Percentiles rank a stretch among this genome's conserved stretches.
These are phyloP conservation scores for Tylopilus rubrobrunneus DNA, from an alignment of 768 basidiomycete genomes.

Conservation along the genomic window DNA sequence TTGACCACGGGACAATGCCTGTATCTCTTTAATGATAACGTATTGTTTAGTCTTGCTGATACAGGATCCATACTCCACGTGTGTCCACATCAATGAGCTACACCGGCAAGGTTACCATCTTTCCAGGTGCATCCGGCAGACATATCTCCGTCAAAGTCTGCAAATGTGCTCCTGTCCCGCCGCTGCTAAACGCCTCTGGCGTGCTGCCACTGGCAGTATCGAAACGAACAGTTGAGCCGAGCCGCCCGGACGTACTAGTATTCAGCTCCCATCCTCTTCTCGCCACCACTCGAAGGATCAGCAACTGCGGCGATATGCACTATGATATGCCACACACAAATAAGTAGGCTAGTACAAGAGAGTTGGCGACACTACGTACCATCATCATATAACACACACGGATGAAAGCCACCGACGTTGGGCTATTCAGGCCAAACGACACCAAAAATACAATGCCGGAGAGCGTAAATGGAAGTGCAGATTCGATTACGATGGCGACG, in stretches of 20 bases:
- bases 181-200: neutral
- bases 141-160: neutral
- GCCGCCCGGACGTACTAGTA: neutral
- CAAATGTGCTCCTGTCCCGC: neutral
- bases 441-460: constrained; percentile 22
- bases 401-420: constrained; percentile 1
- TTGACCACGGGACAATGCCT: no score
- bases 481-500: constrained; percentile 18
- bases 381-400: constrained; percentile 19
- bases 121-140: neutral
- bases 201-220: neutral
- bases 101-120: neutral
- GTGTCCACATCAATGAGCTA: neutral
- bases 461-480: constrained; percentile 22
- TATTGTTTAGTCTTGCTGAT: no score
- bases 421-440: constrained; percentile 15
- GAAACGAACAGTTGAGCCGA: constrained; percentile 13
- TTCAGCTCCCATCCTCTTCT: constrained; percentile 13
- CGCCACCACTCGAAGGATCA: constrained; percentile 23
- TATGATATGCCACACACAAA: neutral
- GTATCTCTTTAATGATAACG: no score
- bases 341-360: no score
- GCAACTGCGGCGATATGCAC: constrained; percentile 27
- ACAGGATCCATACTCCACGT: no score
- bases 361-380: constrained; percentile 5